phyloP scores from a whole-genome alignment of 2,329 filamentous ascomycete species.

The Neopestalotiopsis sp. region DNA sequence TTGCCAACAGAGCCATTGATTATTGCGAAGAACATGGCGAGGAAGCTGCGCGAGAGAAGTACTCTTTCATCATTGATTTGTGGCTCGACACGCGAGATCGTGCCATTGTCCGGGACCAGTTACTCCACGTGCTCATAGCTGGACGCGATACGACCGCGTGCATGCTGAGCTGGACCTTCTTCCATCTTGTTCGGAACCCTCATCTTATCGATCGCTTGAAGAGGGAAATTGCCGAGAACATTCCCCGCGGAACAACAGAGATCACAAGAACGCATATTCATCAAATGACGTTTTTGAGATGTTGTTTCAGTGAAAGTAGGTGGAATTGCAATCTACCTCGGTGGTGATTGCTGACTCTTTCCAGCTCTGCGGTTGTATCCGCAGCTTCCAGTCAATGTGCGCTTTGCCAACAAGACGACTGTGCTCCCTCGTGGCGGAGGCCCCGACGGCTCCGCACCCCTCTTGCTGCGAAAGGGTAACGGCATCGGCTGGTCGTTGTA shows the following conservation, averaged over 20 bases:
- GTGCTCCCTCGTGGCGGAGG: conserved; percentile 37
- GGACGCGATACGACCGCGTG: conserved; percentile 29
- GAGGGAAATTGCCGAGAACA: conserved; percentile 22
- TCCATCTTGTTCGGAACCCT: conserved; percentile 28
- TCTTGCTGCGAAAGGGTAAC: conserved; percentile 33
- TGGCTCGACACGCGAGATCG: conserved; percentile 23
- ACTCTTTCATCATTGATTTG: conserved; percentile 48
- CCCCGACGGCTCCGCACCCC: conserved; percentile 32
- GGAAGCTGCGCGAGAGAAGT: conserved; percentile 38
- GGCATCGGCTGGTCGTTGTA: conserved; percentile 33
- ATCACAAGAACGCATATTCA: conserved; percentile 27
- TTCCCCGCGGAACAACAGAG: conserved; percentile 11
- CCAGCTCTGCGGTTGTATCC: conserved; percentile 27
- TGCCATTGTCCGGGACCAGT: conserved; percentile 26
- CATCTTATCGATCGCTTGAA: conserved; percentile 22
- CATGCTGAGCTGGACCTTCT: conserved; percentile 29
- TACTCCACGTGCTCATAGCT: conserved; percentile 28
- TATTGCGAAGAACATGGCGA: conserved; percentile 20
- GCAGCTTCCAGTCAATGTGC: conserved; percentile 22
- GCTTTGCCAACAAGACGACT: conserved; percentile 26
- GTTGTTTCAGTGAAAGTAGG: conserved; percentile 29
- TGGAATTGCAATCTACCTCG: background rate
- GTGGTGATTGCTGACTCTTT: background rate
- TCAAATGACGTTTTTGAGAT: conserved; percentile 25
- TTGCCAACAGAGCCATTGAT: conserved; percentile 38